Percentiles rank a stretch among this genome's conserved stretches.
Evolutionary conservation across 495 filamentous ascomycete genomes (phyloP).

Genomic region (Trichoderma asperelloides): DNA sequence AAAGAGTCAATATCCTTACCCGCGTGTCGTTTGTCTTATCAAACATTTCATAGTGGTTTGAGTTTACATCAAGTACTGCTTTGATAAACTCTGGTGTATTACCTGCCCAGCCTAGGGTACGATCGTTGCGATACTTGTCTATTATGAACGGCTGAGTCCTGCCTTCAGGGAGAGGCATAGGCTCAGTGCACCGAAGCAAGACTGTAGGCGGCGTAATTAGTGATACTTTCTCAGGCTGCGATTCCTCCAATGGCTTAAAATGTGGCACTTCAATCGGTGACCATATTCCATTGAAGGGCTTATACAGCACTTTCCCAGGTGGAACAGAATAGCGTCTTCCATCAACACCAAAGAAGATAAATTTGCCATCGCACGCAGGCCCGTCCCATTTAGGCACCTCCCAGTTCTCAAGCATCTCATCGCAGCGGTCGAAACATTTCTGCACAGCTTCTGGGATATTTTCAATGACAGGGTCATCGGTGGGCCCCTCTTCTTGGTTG

Average conservation of each 20-base stretch:
- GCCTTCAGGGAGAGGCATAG: neutral
- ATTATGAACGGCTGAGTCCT: neutral
- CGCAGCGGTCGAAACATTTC: slow-evolving; percentile 1
- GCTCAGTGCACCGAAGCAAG: neutral
- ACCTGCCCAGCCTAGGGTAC: neutral
- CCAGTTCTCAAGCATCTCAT: slow-evolving; percentile 1
- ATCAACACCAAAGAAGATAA: neutral
- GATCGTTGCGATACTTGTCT: slow-evolving; percentile 6
- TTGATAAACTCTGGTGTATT: slow-evolving; percentile 1
- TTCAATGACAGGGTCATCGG: neutral
- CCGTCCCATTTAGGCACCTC: neutral
- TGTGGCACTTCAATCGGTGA: neutral
- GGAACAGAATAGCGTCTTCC: neutral
- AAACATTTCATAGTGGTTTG: slow-evolving; percentile 5
- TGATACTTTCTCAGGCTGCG: neutral
- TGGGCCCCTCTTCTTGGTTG: neutral
- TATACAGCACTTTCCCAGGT: neutral
- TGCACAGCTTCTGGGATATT: neutral
- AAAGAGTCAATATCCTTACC: neutral
- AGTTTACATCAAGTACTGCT: neutral
- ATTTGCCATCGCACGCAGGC: neutral
- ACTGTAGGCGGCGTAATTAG: neutral
- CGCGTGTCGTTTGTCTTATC: neutral
- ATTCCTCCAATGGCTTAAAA: neutral
- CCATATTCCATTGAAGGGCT: neutral